phyloP scores from a whole-genome alignment of 306 rosid species.

The cucumber (Cucumis sativus) region DNA sequence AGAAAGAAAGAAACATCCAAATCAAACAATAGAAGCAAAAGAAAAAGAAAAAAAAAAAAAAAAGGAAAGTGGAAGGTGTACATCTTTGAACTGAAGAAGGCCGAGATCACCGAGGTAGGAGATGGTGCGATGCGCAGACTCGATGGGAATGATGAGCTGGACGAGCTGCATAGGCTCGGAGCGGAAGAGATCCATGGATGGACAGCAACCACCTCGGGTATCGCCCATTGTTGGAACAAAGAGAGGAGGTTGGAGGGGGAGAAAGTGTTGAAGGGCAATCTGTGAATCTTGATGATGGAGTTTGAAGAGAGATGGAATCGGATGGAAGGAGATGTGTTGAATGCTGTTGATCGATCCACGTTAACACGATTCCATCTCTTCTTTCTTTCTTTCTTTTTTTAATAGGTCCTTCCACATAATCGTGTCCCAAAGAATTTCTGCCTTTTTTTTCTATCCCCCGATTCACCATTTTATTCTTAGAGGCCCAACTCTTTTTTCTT shows the following conservation, averaged over 20 bases:
- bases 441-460: not conserved
- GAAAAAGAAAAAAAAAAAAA: not conserved
- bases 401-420: no score
- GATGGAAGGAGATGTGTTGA: not conserved
- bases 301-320: not conserved
- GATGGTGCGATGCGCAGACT: conserved; percentile 79
- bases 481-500: not conserved
- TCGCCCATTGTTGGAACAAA: conserved; percentile 40
- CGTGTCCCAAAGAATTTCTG: not conserved
- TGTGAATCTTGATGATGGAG: not conserved
- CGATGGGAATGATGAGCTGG: conserved; percentile 93
- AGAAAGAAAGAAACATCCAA: not conserved
- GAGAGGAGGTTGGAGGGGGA: not conserved
- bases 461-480: not conserved
- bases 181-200: conserved; percentile 94
- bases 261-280: not conserved
- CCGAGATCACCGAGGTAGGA: conserved; percentile 95
- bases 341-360: not conserved
- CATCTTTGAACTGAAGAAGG: conserved; percentile 89
- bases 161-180: conserved; percentile 98
- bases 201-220: conserved; percentile 61
- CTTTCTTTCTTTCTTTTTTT: no score
- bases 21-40: not conserved
- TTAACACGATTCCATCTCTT: not conserved
- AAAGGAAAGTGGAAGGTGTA: conserved; percentile 2